Percentiles rank a stretch among this genome's conserved stretches.
Evolutionary conservation across 345 rosid genomes (phyloP).

Genomic region (Hibiscus tridactylites): DNA sequence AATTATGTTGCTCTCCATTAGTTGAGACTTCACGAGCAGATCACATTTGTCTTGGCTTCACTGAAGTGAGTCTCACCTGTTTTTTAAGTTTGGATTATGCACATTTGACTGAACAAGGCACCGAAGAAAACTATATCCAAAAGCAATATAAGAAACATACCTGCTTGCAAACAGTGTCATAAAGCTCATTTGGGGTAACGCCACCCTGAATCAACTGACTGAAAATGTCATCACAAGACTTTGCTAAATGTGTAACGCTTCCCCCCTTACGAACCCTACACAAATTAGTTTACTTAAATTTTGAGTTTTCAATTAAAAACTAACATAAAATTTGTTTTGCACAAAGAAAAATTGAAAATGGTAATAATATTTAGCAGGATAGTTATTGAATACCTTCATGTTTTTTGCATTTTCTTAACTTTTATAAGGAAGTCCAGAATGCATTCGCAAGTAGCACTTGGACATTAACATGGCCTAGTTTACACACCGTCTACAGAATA

Average conservation of each 20-base stretch:
- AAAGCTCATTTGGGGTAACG: conserved; percentile 67
- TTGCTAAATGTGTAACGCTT: conserved; percentile 46
- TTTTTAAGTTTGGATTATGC: too few species aligned
- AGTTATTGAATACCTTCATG: neutral
- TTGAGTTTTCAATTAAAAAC: neutral
- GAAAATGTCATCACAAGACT: conserved; percentile 91
- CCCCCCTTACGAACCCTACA: conserved; percentile 71
- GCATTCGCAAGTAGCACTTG: neutral
- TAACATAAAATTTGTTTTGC: neutral
- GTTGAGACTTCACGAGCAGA: neutral
- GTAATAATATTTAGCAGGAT: neutral
- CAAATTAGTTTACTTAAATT: neutral
- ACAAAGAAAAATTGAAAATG: neutral
- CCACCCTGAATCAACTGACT: conserved; percentile 74
- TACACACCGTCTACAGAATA: neutral
- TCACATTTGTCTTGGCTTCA: neutral
- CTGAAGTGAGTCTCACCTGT: neutral
- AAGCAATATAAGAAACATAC: conserved; percentile 22
- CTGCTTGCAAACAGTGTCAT: conserved; percentile 81
- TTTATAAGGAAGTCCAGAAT: neutral
- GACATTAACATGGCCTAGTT: neutral
- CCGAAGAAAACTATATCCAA: neutral
- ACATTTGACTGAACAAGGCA: too few species aligned
- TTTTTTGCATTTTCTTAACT: neutral
- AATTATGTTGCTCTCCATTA: neutral